Base-by-base conservation (phyloP, 2,329 filamentous ascomycete genomes). In the Pseudopithomyces maydicus region DNA sequence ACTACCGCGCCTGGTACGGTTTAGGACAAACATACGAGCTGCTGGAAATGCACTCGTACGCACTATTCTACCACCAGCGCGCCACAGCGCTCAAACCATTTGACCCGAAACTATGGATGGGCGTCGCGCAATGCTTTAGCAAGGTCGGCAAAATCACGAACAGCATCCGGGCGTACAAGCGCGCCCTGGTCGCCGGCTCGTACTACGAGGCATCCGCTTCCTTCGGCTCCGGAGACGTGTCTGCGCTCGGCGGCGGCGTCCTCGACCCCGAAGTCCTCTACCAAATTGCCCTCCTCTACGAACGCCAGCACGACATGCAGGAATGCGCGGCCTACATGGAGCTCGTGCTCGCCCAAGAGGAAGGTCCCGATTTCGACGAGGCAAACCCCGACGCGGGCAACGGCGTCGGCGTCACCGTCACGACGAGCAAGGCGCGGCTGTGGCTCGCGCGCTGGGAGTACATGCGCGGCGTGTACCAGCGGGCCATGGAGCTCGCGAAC, bases 41-140 rank as follows among this genome's bases (percentile, higher is more conserved):
- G 65, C 85, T 99, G 8, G 95, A 99, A 77, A 97, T 97, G 92
- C 91, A 97, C 72, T 92, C 93, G 42, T 99, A 99, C 74, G 93
- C 94, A 1, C 80, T 99, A 0, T 98, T 95, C 85, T 99, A 99
- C 78, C 97, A 97, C 80, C 96, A 98, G 72, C 92, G 95, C 55
- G 95, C 95, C 0, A 94, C 94, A 0, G 91, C 92, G 0, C 81
- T 99, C 1, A 87, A 93, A n/a, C 92, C 94, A 0, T 97, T 94
- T 83, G 95, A 99, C 67, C 91, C 93, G 0, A 98, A 98, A 77
- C 96, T 99, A 91, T 99, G 95, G 95, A 90, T 95, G 80, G 95
- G 95, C 0, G 92, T 99, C 5, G 95, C 91, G 10, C 90, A 90
- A 33, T 97, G 94, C 73, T 88, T 96, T 62, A 90, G 94, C 59